Base-by-base conservation (phyloP, 305 asterid species). In the Ajuga reptans region DNA sequence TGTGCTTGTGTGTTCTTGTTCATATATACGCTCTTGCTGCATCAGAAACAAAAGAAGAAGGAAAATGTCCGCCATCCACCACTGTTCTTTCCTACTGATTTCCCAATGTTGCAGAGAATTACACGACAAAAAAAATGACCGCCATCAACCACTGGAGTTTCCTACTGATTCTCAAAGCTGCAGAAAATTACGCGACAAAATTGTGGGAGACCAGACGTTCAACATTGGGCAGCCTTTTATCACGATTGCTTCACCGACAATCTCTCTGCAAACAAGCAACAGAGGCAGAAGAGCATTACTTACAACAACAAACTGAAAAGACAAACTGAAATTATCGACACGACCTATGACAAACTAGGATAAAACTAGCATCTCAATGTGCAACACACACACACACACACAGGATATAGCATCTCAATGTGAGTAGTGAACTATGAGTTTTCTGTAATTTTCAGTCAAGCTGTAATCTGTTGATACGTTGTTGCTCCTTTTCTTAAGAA, bases 201-300 rank as follows among this genome's bases (percentile, higher is more conserved):
- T 9, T 41, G 56, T 36, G 2, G 2, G 46, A 6, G 64, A 24
- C 33, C 7, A 52, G 3, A 27, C 24, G 24, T 61, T 67, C 58
- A 14, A 42, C 54, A 31, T 12, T 21, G 55, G 42, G 15, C 52
- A 31, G 18, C 24, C 75, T 34, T 21, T 0, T 49, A 17, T 82
- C 79, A 75, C 9, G 34, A 71, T 51, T 77, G 77, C 87, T 83
- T 90, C 63, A 90, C 56, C 0, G 96, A 90, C 81, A 86, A 69
- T 73, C 96, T 84, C 91, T 90, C 94, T 86, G 90, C 43, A 31
- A 66, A 68, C 64, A 41, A 56, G 11, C 15, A 73, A 10, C 27
- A 46, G 21, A 42, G 42, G 53, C 12, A 3, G 36, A 21, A 21
- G 27, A 21, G 27, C 27, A 21, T 6, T 33, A 56, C 15, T 11